Conservation (phyloP, 495 filamentous ascomycete species). For the Neurospora sp. region DNA sequence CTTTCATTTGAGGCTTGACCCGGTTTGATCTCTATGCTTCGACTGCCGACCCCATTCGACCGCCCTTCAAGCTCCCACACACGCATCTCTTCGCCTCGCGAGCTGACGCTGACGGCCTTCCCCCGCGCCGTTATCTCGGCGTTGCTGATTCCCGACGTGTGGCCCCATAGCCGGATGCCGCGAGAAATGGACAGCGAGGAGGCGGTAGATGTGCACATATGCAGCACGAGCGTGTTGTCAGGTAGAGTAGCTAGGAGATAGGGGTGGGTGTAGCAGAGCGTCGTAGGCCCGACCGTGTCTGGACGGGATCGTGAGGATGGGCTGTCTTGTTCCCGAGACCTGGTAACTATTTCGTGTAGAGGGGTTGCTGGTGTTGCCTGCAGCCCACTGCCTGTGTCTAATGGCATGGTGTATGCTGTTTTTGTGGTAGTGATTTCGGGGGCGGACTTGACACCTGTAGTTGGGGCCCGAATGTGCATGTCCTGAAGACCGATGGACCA, state of each 20-base stretch:
- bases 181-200: constrained; percentile 56
- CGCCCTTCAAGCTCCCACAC: constrained; percentile 90
- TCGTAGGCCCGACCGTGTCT: constrained; percentile 46
- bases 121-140: constrained; percentile 80
- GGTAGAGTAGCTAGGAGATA: constrained; percentile 81
- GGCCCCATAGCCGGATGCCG: constrained; percentile 79
- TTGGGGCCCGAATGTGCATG: constrained; percentile 45
- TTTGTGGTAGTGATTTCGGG: constrained; percentile 39
- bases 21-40: constrained; percentile 34
- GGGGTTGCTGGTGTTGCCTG: constrained; percentile 17
- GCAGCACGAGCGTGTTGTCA: constrained; percentile 87
- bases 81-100: constrained; percentile 71
- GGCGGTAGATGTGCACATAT: constrained; percentile 68
- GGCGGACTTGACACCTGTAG: constrained; percentile 10
- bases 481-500: constrained; percentile 93
- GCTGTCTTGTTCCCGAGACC: background rate
- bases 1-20: constrained; percentile 20
- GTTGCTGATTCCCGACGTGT: constrained; percentile 81
- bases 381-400: constrained; percentile 6
- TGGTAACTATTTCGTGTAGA: background rate
- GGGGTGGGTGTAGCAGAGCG: constrained; percentile 78
- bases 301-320: background rate
- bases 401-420: constrained; percentile 32
- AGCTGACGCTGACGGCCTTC: constrained; percentile 82
- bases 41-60: constrained; percentile 24